A percentile compares a stretch with the other conserved stretches of the same genome.
phyloP scores from a whole-genome alignment of 2,329 filamentous ascomycete genomes.

The Epichloe typhina region DNA sequence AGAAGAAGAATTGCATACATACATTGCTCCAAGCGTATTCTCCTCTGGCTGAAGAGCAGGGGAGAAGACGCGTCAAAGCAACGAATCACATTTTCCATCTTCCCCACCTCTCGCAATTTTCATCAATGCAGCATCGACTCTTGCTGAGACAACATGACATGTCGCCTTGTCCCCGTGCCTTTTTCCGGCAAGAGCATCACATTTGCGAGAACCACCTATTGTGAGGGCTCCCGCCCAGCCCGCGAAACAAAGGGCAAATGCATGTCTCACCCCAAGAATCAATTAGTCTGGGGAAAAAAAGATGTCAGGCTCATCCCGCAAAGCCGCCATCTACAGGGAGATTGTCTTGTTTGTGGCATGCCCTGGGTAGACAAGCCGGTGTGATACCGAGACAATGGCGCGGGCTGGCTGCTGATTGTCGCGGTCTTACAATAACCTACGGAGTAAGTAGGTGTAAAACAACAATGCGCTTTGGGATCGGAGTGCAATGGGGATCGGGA shows the following conservation, averaged over 20 bases:
- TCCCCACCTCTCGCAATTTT: no score
- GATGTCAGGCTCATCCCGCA: background rate
- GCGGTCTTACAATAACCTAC: background rate
- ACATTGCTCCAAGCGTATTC: no score
- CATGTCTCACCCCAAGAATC: background rate
- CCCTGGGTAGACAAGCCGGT: background rate
- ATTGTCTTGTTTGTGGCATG: background rate
- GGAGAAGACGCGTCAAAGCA: no score
- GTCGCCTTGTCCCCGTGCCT: background rate
- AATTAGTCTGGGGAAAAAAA: background rate
- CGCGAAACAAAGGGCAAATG: no score
- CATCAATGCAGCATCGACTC: no score
- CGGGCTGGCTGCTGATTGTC: background rate
- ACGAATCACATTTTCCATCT: no score
- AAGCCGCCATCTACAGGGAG: background rate
- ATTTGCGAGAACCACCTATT: background rate
- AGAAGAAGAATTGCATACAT: no score
- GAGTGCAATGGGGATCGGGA: background rate
- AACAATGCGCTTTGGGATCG: background rate
- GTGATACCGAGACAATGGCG: background rate
- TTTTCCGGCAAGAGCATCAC: no score
- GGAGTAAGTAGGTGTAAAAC: background rate
- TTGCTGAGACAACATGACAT: no score
- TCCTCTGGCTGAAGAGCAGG: no score
- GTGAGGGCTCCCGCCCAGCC: no score